Evolutionary conservation across 257 asterid genomes (phyloP).

Genomic region (Solanum corneliomulleri): DNA sequence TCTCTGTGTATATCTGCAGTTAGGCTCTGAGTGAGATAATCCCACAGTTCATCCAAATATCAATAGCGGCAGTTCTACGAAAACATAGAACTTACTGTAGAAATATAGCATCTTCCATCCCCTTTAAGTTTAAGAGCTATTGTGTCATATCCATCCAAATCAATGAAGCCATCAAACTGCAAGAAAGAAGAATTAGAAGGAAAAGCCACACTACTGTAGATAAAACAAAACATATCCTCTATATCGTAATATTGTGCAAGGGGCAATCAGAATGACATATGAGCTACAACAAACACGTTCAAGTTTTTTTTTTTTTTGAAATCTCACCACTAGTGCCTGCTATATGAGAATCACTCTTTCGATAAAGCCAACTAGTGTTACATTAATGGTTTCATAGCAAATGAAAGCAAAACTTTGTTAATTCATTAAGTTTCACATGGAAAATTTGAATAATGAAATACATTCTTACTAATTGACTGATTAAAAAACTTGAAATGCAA

Average conservation of each 20-base stretch:
- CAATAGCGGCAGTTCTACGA: not conserved
- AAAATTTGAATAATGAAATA: not conserved
- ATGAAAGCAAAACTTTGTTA: not conserved
- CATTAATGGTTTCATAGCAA: not conserved
- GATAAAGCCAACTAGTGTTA: not conserved
- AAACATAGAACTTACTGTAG: conserved; percentile 60
- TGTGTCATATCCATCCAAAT: conserved; percentile 78
- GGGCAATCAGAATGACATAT: not conserved
- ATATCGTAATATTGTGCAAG: not conserved
- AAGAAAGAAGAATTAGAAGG: conserved; percentile 1
- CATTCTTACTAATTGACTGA: not conserved
- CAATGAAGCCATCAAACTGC: conserved; percentile 95
- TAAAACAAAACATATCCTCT: not conserved
- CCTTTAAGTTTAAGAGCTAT: conserved; percentile 77
- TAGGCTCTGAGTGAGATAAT: conserved; percentile 8
- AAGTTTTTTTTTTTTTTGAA: not conserved
- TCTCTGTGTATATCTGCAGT: conserved; percentile 87
- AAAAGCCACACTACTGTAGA: not conserved
- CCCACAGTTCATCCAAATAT: not conserved
- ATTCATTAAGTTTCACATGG: not conserved
- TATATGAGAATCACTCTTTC: not conserved
- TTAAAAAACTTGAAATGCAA: not conserved
- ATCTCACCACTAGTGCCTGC: not conserved
- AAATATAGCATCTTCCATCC: conserved; percentile 94
- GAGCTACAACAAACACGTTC: not conserved